Conservation (phyloP, 2,329 filamentous ascomycete species). For the Capronia coronata region DNA sequence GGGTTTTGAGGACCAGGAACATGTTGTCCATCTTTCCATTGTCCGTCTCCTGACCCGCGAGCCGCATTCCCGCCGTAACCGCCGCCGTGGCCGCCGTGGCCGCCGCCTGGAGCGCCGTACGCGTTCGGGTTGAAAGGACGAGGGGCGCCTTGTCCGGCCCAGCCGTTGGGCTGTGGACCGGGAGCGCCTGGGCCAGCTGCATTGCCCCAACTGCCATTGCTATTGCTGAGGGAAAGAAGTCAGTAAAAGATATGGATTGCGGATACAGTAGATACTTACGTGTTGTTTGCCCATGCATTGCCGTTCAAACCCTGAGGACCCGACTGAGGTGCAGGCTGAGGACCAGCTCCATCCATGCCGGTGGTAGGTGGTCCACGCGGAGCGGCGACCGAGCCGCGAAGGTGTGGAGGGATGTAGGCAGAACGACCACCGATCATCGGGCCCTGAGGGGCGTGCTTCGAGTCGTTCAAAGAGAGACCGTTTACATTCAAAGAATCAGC, state of each 20-base stretch:
- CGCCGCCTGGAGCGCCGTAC: slow-evolving; percentile 52
- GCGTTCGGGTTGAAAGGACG: slow-evolving; percentile 54
- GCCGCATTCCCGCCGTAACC: slow-evolving; percentile 51
- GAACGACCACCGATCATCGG: slow-evolving; percentile 38
- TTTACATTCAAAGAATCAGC: slow-evolving; percentile 53
- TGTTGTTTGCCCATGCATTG: slow-evolving; percentile 33
- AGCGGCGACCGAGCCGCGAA: slow-evolving; percentile 38
- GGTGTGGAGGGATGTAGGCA: slow-evolving; percentile 61
- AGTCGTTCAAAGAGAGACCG: slow-evolving; percentile 54
- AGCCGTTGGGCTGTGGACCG: slow-evolving; percentile 30
- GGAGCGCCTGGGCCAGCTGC: slow-evolving; percentile 31
- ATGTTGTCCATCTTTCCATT: slow-evolving; percentile 97
- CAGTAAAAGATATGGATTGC: background rate
- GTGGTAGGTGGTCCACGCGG: slow-evolving; percentile 30
- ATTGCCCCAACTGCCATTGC: slow-evolving; percentile 41
- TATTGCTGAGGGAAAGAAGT: slow-evolving; percentile 7
- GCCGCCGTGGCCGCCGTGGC: slow-evolving; percentile 38
- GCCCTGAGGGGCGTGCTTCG: slow-evolving; percentile 49
- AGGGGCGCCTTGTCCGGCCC: slow-evolving; percentile 32
- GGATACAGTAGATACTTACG: slow-evolving; percentile 9
- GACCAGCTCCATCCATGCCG: slow-evolving; percentile 35
- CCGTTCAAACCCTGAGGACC: slow-evolving; percentile 30
- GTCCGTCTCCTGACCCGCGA: slow-evolving; percentile 85
- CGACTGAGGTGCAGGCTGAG: slow-evolving; percentile 29
- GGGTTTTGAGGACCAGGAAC: slow-evolving; percentile 80